A percentile compares a stretch with the other conserved stretches of the same genome.
Evolutionary conservation across 2,329 filamentous ascomycete genomes (phyloP).

Genomic region (Talaromyces sp.): DNA sequence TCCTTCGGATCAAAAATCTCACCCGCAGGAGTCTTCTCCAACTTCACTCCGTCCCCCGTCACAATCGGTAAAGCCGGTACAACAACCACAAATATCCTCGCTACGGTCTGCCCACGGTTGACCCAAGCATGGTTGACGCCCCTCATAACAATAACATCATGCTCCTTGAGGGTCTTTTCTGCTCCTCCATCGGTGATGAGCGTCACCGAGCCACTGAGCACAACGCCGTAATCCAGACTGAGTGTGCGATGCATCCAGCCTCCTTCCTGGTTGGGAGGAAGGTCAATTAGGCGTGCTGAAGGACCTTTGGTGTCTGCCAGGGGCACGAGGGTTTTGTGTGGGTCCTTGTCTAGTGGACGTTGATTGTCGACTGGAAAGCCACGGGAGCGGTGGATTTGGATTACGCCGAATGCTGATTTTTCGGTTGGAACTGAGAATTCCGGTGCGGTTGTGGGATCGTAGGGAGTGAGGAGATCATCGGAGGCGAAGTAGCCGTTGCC

Average conservation of each 20-base stretch:
- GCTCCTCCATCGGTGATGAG: slow-evolving; percentile 28
- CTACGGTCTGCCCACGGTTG: slow-evolving; percentile 38
- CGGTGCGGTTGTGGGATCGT: slow-evolving; percentile 25
- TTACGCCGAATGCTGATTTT: slow-evolving; percentile 25
- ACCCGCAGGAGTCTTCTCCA: slow-evolving; percentile 35
- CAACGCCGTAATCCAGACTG: slow-evolving; percentile 31
- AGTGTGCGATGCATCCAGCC: slow-evolving; percentile 27
- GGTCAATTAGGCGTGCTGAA: slow-evolving; percentile 23
- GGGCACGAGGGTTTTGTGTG: slow-evolving; percentile 24
- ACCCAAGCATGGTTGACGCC: slow-evolving; percentile 47
- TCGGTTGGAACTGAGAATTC: slow-evolving; percentile 20
- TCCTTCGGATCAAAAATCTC: slow-evolving; percentile 23
- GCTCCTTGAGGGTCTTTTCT: slow-evolving; percentile 26
- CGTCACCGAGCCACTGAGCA: slow-evolving; percentile 27
- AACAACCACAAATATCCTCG: slow-evolving; percentile 41
- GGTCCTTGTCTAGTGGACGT: slow-evolving; percentile 20
- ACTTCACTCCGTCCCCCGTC: slow-evolving; percentile 34
- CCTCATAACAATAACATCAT: slow-evolving; percentile 32
- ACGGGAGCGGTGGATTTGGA: slow-evolving; percentile 28
- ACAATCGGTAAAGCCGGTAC: slow-evolving; percentile 41
- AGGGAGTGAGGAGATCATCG: slow-evolving; percentile 26
- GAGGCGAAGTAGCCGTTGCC: slow-evolving; percentile 28
- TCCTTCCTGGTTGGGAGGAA: slow-evolving; percentile 19
- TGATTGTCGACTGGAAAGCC: slow-evolving; percentile 26
- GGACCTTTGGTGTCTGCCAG: slow-evolving; percentile 25